Percentiles rank a stretch among this genome's conserved stretches.
phyloP scores from a whole-genome alignment of 2,329 filamentous ascomycete genomes.

The Colletotrichum navitas region DNA sequence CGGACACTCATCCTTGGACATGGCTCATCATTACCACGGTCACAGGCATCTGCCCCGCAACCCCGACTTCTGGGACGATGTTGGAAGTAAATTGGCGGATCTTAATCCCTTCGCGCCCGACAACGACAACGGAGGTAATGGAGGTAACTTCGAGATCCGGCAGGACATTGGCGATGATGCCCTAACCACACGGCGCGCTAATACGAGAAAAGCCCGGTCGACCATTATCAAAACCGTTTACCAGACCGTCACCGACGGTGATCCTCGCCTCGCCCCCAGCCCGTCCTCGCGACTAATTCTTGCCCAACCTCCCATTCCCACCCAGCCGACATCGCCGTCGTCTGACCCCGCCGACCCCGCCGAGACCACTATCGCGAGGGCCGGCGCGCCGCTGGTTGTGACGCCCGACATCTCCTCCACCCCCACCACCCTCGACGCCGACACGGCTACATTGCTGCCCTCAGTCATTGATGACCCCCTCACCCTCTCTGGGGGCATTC shows the following conservation, averaged over 20 bases:
- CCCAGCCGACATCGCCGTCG: slow-evolving; percentile 1
- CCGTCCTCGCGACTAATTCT: slow-evolving; percentile 53
- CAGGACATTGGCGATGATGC: slow-evolving; percentile 27
- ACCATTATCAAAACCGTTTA: slow-evolving; percentile 56
- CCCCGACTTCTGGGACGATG: slow-evolving; percentile 39
- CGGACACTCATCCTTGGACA: slow-evolving; percentile 4
- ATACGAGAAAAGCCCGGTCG: slow-evolving; percentile 36
- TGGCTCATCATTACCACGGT: slow-evolving; percentile 38
- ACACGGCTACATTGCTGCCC: slow-evolving; percentile 42
- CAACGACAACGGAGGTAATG: slow-evolving; percentile 23
- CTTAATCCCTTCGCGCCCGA: slow-evolving; percentile 34
- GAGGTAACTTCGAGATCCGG: slow-evolving; percentile 37
- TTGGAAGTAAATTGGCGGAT: slow-evolving; percentile 29
- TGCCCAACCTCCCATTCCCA: slow-evolving; percentile 40
- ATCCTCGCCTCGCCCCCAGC: slow-evolving; percentile 1
- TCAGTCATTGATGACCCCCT: slow-evolving; percentile 47
- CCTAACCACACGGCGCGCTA: slow-evolving; percentile 34
- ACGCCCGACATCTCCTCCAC: slow-evolving; percentile 30
- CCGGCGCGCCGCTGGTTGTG: slow-evolving; percentile 22
- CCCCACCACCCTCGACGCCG: slow-evolving; percentile 7
- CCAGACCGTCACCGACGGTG: slow-evolving; percentile 49
- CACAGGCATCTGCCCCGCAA: slow-evolving; percentile 39
- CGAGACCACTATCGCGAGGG: slow-evolving; percentile 34
- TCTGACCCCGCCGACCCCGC: not conserved
- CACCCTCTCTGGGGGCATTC: slow-evolving; percentile 43